phyloP scores from a whole-genome alignment of 2,329 filamentous ascomycete genomes.

The Macrophomina pseudophaseolina region DNA sequence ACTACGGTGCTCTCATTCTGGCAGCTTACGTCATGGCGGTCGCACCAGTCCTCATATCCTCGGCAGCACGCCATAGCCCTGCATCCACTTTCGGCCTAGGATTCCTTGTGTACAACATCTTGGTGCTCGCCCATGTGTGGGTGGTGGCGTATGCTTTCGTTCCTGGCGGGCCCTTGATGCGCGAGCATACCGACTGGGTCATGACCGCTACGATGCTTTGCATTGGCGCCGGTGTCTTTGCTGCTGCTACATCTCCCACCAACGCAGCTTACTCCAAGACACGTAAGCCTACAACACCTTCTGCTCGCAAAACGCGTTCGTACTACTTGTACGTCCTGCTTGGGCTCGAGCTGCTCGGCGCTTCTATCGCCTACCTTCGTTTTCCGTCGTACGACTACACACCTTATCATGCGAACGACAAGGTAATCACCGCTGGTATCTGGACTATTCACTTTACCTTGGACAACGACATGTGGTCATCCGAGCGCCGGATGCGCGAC shows the following conservation, averaged over 20 bases:
- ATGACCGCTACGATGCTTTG: slow-evolving; percentile 85
- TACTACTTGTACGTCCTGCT: slow-evolving; percentile 75
- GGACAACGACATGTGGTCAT: slow-evolving; percentile 99
- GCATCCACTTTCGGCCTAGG: slow-evolving; percentile 83
- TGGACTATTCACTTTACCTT: slow-evolving; percentile 99
- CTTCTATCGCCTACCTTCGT: slow-evolving; percentile 81
- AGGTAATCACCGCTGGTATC: slow-evolving; percentile 89
- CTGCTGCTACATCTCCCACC: slow-evolving; percentile 60
- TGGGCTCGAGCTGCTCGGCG: slow-evolving; percentile 78
- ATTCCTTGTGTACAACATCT: slow-evolving; percentile 89
- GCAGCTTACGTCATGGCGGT: slow-evolving; percentile 83
- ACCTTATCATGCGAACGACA: slow-evolving; percentile 86
- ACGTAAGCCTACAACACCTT: slow-evolving; percentile 54
- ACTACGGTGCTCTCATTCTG: slow-evolving; percentile 77
- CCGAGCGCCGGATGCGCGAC: slow-evolving; percentile 90
- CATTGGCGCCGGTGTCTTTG: slow-evolving; percentile 84
- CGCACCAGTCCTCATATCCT: slow-evolving; percentile 74
- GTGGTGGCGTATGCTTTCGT: slow-evolving; percentile 98
- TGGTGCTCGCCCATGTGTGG: slow-evolving; percentile 98
- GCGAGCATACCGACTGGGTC: slow-evolving; percentile 95
- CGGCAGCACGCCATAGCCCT: slow-evolving; percentile 77
- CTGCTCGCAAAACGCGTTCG: slow-evolving; percentile 60
- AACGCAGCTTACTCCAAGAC: slow-evolving; percentile 45
- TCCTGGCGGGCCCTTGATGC: slow-evolving; percentile 87
- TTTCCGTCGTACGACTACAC: slow-evolving; percentile 93